Conservation (phyloP, 2,329 filamentous ascomycete genomes). For the Colletotrichum liaoningense region DNA sequence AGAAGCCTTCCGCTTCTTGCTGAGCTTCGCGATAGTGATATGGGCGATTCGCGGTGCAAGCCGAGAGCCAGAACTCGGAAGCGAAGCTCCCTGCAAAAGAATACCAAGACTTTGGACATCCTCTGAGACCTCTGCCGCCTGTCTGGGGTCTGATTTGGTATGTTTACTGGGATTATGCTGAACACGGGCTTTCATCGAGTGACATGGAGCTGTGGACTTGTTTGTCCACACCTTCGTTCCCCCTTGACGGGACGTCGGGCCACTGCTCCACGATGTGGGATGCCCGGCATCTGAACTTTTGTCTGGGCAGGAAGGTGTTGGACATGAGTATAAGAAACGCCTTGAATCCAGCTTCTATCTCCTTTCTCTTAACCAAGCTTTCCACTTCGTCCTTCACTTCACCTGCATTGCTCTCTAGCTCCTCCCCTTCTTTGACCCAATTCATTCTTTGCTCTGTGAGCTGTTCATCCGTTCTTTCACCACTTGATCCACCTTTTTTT, state of each 20-base stretch:
- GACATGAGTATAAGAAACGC: constrained; percentile 26
- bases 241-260: constrained; percentile 22
- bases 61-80: background rate
- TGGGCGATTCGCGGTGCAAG: background rate
- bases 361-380: background rate
- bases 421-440: constrained; percentile 10
- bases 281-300: background rate
- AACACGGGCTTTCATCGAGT: background rate
- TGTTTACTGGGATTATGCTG: background rate
- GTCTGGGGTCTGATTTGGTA: background rate
- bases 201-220: background rate
- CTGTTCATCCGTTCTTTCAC: constrained; percentile 25
- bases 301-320: background rate
- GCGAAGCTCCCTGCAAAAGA: background rate
- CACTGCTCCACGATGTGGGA: constrained; percentile 13
- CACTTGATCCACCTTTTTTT: background rate
- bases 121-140: background rate
- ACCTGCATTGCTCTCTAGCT: constrained; percentile 25
- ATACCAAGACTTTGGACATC: background rate
- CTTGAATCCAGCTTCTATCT: background rate
- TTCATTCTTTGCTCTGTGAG: constrained; percentile 35
- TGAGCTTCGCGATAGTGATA: background rate
- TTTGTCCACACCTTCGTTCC: background rate
- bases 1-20: background rate
- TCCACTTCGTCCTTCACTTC: constrained; percentile 27